A percentile compares a stretch with the other conserved stretches of the same genome.
Conservation (phyloP, 1,284 basidiomycete genomes). For the Trametes pubescens region DNA sequence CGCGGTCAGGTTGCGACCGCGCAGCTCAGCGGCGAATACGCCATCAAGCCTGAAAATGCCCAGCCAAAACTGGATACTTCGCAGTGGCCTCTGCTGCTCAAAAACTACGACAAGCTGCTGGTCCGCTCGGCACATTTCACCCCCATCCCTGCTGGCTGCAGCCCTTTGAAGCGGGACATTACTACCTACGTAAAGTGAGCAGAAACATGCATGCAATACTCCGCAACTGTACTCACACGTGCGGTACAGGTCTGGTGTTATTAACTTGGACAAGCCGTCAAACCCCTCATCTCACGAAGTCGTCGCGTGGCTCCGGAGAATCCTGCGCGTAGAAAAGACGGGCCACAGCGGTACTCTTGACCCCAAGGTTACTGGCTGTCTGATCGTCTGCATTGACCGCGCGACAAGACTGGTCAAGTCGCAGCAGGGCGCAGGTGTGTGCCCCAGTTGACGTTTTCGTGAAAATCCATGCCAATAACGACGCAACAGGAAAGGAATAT, state of each 20-base stretch:
- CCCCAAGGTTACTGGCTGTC: conserved; percentile 98
- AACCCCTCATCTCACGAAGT: conserved; percentile 99
- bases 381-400: conserved; percentile 99
- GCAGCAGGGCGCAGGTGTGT: conserved; percentile 91
- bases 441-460: conserved; percentile 1
- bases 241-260: conserved; percentile 85
- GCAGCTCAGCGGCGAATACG: conserved; percentile 79
- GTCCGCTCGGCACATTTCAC: conserved; percentile 98
- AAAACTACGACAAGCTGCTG: conserved; percentile 98
- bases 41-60: conserved; percentile 82
- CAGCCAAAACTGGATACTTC: conserved; percentile 91
- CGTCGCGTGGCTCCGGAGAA: conserved; percentile 97
- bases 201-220: conserved; percentile 4
- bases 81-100: conserved; percentile 97
- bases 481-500: conserved; percentile 90
- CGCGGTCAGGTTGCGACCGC: conserved; percentile 74
- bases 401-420: conserved; percentile 99
- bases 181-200: conserved; percentile 87
- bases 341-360: conserved; percentile 98
- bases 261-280: conserved; percentile 99
- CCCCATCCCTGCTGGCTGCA: conserved; percentile 92
- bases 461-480: neutral
- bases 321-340: conserved; percentile 97
- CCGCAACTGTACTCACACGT: conserved; percentile 13
- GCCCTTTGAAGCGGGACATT: conserved; percentile 94